Base-by-base conservation (phyloP, 1,139 yeast species). In the Lodderomyces jiufengensis region DNA sequence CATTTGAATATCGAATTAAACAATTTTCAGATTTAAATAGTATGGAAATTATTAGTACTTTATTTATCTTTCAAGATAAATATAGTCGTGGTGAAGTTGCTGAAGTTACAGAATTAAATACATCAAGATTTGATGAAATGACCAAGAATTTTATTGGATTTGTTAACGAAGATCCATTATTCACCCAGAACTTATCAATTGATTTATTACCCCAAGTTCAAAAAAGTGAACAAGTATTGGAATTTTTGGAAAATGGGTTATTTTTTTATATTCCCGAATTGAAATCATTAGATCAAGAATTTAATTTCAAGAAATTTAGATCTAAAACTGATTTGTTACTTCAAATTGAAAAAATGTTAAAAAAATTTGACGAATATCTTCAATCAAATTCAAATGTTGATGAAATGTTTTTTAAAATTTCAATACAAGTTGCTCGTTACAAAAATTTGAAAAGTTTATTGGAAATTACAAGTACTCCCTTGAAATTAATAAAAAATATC, bases 31-130 rank as follows among this genome's bases (percentile, higher is more conserved):
- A 62, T 36, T 51, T 63, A 39, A 57, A 63, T 6, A 36, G 58
- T 7, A 39, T 52, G 8, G 68, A 63, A 40, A 39, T 60, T 5
- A 46, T 54, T 38, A 63, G 58, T 42, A 49, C 55, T 8, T 43
- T 61, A 25, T 59, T 55, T 41, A 51, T 58, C 20, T 63, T 60
- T 47, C 57, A 55, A 38, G 56, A 58, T 31, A 45, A 43, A 37
- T 55, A 55, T 37, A 35, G 38, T 31, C 52, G 54, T 34, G 50
- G 49, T 25, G 52, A 54, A 33, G 39, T 59, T 18, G 45, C 44
- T 5, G 39, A 41, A 4, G 46, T 59, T 27, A 48, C 41, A 33
- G 43, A 42, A 32, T 46, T 50, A 31, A 49, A 49, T 29, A 42
- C 40, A 20, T 40, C 43, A 13, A 49, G 52, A 3, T 55, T 53